Conservation (phyloP, 768 basidiomycete species). For the Scleroderma bovista region DNA sequence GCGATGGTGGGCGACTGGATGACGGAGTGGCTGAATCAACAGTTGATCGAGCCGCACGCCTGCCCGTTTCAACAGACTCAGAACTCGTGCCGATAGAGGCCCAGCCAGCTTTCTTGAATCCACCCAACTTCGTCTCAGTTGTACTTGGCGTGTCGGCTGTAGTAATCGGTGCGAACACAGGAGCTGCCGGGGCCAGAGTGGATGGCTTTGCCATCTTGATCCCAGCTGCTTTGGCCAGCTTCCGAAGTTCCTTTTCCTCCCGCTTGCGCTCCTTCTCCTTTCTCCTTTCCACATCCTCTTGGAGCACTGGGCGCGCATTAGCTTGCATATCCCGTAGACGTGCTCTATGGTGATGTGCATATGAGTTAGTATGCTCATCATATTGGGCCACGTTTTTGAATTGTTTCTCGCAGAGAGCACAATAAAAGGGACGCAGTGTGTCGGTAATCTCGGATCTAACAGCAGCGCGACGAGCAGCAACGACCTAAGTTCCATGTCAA, state of each 20-base stretch:
- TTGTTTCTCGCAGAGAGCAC: slow-evolving; percentile 80
- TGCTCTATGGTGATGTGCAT: slow-evolving; percentile 82
- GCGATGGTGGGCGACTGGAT: slow-evolving; percentile 10
- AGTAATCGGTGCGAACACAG: slow-evolving; percentile 13
- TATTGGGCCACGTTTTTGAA: slow-evolving; percentile 83
- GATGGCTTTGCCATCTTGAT: slow-evolving; percentile 52
- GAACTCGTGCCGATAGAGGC: slow-evolving; percentile 27
- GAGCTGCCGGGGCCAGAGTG: slow-evolving; percentile 13
- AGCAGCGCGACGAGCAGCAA: slow-evolving; percentile 58
- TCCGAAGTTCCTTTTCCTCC: slow-evolving; percentile 80
- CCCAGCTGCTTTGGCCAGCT: slow-evolving; percentile 77
- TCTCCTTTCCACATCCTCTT: slow-evolving; percentile 65
- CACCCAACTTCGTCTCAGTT: slow-evolving; percentile 17
- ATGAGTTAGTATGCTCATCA: slow-evolving; percentile 87
- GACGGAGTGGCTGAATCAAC: slow-evolving; percentile 19
- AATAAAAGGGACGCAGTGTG: slow-evolving; percentile 73
- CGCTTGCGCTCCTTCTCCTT: slow-evolving; percentile 84
- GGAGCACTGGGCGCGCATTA: slow-evolving; percentile 56
- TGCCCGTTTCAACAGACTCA: slow-evolving; percentile 9
- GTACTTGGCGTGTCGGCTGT: slow-evolving; percentile 13
- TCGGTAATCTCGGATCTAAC: slow-evolving; percentile 63
- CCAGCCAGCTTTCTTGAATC: slow-evolving; percentile 48
- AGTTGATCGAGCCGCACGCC: slow-evolving; percentile 12
- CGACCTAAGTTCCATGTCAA: slow-evolving; percentile 38
- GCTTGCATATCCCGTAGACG: slow-evolving; percentile 80